A percentile compares a stretch with the other conserved stretches of the same genome.
Evolutionary conservation across 1,139 yeast genomes (phyloP).

Genomic region (Lodderomyces oxycetoniae): DNA sequence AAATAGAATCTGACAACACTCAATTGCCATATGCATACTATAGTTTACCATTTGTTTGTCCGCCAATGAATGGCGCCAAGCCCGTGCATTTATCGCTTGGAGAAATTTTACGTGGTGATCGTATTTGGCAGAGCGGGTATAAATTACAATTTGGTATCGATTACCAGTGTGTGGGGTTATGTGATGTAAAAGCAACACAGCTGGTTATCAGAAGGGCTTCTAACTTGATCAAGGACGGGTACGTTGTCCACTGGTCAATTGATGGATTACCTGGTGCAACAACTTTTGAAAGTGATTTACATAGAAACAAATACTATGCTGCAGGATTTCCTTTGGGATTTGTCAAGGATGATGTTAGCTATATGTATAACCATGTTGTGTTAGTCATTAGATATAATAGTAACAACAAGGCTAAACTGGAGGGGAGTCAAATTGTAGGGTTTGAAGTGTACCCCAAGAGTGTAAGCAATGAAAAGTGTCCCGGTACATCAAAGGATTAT

Average conservation of each 20-base stretch:
- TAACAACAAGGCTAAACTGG: constrained; percentile 40
- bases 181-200: constrained; percentile 55
- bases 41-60: constrained; percentile 78
- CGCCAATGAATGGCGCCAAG: constrained; percentile 49
- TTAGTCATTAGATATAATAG: constrained; percentile 68
- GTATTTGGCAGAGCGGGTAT: constrained; percentile 73
- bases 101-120: constrained; percentile 76
- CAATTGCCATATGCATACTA: constrained; percentile 78
- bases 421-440: constrained; percentile 60
- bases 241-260: constrained; percentile 77
- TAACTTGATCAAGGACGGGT: constrained; percentile 60
- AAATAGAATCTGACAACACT: constrained; percentile 70
- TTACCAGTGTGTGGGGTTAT: constrained; percentile 58
- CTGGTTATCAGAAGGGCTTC: constrained; percentile 53
- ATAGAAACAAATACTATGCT: constrained; percentile 64
- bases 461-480: constrained; percentile 62
- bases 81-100: constrained; percentile 69
- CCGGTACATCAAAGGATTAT: constrained; percentile 60
- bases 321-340: constrained; percentile 87
- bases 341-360: constrained; percentile 52
- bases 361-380: constrained; percentile 76
- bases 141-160: constrained; percentile 58
- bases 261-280: constrained; percentile 91
- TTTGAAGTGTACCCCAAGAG: constrained; percentile 89
- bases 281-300: constrained; percentile 63